Conservation (phyloP, 1,284 basidiomycete species). For the Trichosporon faecale region DNA sequence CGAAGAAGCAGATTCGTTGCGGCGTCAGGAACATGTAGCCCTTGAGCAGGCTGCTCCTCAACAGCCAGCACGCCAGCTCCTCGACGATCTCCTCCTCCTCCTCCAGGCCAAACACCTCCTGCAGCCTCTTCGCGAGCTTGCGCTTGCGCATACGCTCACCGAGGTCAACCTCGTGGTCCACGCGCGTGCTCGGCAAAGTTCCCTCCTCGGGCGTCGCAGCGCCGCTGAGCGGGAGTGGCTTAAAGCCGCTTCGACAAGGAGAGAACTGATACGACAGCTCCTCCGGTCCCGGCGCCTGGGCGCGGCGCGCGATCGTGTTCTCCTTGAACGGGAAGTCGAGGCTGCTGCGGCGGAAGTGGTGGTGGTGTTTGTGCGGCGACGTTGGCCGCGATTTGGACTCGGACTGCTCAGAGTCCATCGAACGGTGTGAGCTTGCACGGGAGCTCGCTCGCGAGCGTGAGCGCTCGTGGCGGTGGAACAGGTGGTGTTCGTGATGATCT, state of each 20-base stretch:
- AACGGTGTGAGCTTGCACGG: neutral
- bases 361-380: conserved; percentile 1
- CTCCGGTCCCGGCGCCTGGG: conserved; percentile 29
- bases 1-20: conserved; percentile 91
- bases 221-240: neutral
- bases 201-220: neutral
- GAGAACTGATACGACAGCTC: conserved; percentile 43
- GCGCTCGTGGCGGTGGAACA: neutral
- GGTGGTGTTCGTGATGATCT: neutral
- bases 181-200: too few species aligned
- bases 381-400: neutral
- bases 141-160: conserved; percentile 58
- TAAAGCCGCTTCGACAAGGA: neutral
- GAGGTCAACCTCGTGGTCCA: neutral
- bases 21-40: conserved; percentile 95
- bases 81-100: conserved; percentile 77
- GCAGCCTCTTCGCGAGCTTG: conserved; percentile 74
- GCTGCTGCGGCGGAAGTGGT: conserved; percentile 14
- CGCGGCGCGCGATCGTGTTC: conserved; percentile 43
- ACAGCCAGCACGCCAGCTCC: conserved; percentile 85
- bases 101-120: conserved; percentile 76
- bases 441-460: neutral
- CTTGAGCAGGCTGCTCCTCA: conserved; percentile 84
- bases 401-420: neutral
- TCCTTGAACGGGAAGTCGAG: conserved; percentile 43